Conservation (phyloP, 352 stramenopile species). For the Pythium rhizo-oryzae region DNA sequence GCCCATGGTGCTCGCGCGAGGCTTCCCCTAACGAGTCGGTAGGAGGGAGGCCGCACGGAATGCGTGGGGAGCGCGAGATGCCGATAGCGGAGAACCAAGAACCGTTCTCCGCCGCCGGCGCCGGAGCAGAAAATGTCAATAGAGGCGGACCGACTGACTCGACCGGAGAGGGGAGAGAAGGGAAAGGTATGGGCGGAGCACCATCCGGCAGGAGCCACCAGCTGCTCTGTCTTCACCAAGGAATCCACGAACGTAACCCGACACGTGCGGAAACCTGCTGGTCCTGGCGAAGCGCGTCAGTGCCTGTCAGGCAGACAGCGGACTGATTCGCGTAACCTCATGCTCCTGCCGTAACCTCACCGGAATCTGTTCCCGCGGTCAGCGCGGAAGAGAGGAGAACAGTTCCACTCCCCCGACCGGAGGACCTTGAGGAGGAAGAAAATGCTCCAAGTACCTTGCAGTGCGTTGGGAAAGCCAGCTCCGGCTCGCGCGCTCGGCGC, state of each 20-base stretch:
- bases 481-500: neutral
- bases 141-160: neutral
- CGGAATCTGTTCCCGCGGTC: neutral
- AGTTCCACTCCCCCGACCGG: neutral
- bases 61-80: neutral
- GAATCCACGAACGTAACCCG: neutral
- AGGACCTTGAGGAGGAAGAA: neutral
- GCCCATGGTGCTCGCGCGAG: slow-evolving; percentile 2
- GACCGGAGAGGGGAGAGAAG: neutral
- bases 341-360: neutral
- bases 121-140: neutral
- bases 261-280: slow-evolving; percentile 12
- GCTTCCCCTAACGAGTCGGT: neutral
- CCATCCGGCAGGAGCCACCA: neutral
- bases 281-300: slow-evolving; percentile 1
- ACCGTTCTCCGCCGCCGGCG: neutral
- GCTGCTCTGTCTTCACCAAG: neutral
- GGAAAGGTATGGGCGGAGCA: neutral
- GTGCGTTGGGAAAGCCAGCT: neutral
- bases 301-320: neutral
- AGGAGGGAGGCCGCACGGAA: neutral
- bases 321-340: slow-evolving; percentile 1
- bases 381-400: neutral
- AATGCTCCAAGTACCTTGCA: neutral
- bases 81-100: neutral